These are phyloP conservation scores for Citrus inodora DNA, from an alignment of 345 rosid genomes.

Conservation along the genomic window DNA sequence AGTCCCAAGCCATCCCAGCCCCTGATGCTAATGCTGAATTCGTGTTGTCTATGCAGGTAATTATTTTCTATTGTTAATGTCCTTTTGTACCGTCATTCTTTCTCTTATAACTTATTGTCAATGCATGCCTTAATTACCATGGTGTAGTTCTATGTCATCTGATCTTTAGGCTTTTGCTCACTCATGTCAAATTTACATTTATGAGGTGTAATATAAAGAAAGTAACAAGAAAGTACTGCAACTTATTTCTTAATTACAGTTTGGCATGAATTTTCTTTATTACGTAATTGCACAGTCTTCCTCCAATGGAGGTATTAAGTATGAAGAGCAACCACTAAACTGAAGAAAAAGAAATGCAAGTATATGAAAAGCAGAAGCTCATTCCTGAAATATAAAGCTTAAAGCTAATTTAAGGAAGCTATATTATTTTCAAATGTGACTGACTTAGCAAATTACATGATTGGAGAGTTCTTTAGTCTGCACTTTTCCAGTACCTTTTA, in stretches of 20 bases:
- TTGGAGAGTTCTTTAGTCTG: neutral
- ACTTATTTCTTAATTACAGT: neutral
- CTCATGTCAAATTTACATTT: neutral
- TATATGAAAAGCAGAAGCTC: neutral
- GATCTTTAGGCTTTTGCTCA: neutral
- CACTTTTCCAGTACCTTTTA: neutral
- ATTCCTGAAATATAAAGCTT: neutral
- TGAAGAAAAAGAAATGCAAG: neutral
- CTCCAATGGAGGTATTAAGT: neutral
- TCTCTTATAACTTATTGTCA: neutral
- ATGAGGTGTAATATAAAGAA: neutral
- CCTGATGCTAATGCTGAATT: slow-evolving; percentile 97
- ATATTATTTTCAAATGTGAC: neutral
- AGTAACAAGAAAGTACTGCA: neutral
- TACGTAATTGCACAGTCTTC: neutral
- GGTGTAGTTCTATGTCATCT: neutral
- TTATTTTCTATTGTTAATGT: neutral
- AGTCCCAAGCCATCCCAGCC: slow-evolving; percentile 91
- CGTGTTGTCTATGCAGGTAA: slow-evolving; percentile 76
- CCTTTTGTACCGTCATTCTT: neutral
- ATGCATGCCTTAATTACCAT: neutral
- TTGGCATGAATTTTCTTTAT: neutral
- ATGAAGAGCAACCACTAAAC: neutral
- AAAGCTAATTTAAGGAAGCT: neutral
- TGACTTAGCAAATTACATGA: neutral